Conservation (phyloP, 495 filamentous ascomycete species). For the Aspergillus steynii region DNA sequence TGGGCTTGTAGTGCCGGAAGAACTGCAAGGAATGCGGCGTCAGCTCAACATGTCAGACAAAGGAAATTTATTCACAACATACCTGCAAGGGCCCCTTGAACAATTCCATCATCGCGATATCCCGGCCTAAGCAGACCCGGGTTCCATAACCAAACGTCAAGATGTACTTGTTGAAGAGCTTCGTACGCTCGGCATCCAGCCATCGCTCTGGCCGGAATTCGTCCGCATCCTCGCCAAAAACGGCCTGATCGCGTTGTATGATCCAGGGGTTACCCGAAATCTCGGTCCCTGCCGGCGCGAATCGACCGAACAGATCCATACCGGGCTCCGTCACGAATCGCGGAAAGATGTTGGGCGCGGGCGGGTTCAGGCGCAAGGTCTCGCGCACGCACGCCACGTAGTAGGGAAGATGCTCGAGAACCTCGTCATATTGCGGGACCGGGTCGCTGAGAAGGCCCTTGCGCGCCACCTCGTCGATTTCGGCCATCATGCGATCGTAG, state of each 20-base stretch:
- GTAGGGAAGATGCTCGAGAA: constrained; percentile 46
- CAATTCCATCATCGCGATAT: constrained; percentile 59
- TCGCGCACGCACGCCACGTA: constrained; percentile 53
- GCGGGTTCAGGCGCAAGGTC: constrained; percentile 54
- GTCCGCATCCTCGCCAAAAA: constrained; percentile 53
- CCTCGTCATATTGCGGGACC: constrained; percentile 44
- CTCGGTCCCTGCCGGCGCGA: constrained; percentile 58
- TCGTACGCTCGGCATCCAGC: constrained; percentile 44
- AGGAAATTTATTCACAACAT: constrained; percentile 12
- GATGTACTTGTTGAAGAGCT: constrained; percentile 51
- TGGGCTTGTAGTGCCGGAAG: constrained; percentile 38
- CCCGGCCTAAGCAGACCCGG: constrained; percentile 53
- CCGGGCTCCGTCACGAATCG: constrained; percentile 52
- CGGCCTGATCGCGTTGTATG: constrained; percentile 47
- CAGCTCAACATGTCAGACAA: constrained; percentile 1
- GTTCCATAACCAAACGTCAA: constrained; percentile 57
- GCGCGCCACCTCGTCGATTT: constrained; percentile 53
- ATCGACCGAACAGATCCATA: constrained; percentile 51
- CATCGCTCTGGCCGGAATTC: constrained; percentile 42
- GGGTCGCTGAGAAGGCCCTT: constrained; percentile 33
- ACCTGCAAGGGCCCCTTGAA: constrained; percentile 54
- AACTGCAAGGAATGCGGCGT: constrained; percentile 27
- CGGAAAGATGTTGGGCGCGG: constrained; percentile 49
- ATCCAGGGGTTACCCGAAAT: constrained; percentile 57
- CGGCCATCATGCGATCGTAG: constrained; percentile 55